These are phyloP conservation scores for Gossypium trilobum DNA, from an alignment of 441 rosid genomes.

Conservation along the genomic window DNA sequence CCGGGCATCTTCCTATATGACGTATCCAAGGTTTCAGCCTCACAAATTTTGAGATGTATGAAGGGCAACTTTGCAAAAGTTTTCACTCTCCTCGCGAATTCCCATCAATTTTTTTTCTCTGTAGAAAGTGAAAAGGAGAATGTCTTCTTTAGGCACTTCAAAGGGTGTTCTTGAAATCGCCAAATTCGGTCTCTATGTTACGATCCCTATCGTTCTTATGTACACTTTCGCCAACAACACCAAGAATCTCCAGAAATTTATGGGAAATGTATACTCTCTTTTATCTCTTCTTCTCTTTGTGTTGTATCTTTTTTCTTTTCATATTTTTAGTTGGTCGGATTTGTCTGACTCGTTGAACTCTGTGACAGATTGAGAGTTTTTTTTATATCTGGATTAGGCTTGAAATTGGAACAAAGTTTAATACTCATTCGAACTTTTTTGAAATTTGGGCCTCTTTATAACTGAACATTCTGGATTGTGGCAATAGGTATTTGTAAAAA, in stretches of 20 bases:
- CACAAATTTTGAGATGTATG: neutral
- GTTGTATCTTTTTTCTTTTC: neutral
- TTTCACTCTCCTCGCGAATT: neutral
- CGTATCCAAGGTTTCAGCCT: neutral
- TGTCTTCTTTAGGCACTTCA: slow-evolving; percentile 69
- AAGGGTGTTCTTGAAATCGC: slow-evolving; percentile 71
- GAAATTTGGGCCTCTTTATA: neutral
- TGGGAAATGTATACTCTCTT: slow-evolving; percentile 49
- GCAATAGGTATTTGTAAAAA: neutral
- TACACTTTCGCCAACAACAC: slow-evolving; percentile 73
- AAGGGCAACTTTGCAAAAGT: neutral
- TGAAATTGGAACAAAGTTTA: neutral
- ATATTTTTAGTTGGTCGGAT: neutral
- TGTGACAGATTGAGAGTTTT: neutral
- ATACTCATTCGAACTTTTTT: neutral
- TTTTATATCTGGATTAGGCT: neutral
- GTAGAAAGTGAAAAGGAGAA: slow-evolving; percentile 5
- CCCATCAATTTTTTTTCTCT: neutral
- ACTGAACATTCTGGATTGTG: neutral
- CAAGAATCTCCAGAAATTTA: slow-evolving; percentile 67
- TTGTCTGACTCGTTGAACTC: neutral
- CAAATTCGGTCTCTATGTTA: slow-evolving; percentile 66
- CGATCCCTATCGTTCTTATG: slow-evolving; percentile 66
- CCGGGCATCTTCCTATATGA: neutral
- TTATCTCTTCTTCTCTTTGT: neutral